Base-by-base conservation (phyloP, 768 basidiomycete species). In the Boletus rufocinnamomeus region DNA sequence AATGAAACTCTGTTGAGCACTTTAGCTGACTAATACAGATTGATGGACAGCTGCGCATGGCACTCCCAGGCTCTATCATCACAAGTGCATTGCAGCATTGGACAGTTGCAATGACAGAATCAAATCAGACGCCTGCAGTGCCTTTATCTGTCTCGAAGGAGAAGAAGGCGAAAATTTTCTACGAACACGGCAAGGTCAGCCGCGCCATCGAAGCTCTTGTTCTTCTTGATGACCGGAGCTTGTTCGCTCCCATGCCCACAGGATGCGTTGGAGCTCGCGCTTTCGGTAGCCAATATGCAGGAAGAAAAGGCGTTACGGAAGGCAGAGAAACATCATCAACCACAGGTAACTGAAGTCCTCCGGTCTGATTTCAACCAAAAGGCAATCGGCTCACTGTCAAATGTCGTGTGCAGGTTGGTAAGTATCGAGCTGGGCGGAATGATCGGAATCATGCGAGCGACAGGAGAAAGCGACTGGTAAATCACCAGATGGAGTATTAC, bases 221-320 rank as follows among this genome's bases (percentile, higher is more conserved):
- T 30, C 57, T 64, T 65, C 59, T 49, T 65, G 63, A 63, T 69
- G 62, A 62, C 59, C 54, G 56, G 61, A 41, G 13, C 61, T 63
- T 63, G 60, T 57, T 54, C 50, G 55, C 50, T 58, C 57, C 56
- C 53, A 59, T 54, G 41, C 49, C 46, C 55, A 56, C 61, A 84
- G 83, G 81, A 82, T 60, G 76, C 77, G 6, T 62, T 82, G 57
- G 69, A 69, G 51, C 68, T 84, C 14, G 83, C 83, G n/a, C 64
- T 72, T 58, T 76, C 76, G 38, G 81, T 84, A 66, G 78, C 72
- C n/a, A 66, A 66, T 35, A 65, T 61, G 17, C 78, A 82, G 59
- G 83, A 84, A 69, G 66, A 80, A 64, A 82, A 77, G 54, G 61
- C 73, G 7, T 66, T 70, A 51, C 70, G 62, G 9, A 82, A 76